These are phyloP conservation scores for Camelina hispida DNA, from an alignment of 345 rosid genomes.

Conservation along the genomic window DNA sequence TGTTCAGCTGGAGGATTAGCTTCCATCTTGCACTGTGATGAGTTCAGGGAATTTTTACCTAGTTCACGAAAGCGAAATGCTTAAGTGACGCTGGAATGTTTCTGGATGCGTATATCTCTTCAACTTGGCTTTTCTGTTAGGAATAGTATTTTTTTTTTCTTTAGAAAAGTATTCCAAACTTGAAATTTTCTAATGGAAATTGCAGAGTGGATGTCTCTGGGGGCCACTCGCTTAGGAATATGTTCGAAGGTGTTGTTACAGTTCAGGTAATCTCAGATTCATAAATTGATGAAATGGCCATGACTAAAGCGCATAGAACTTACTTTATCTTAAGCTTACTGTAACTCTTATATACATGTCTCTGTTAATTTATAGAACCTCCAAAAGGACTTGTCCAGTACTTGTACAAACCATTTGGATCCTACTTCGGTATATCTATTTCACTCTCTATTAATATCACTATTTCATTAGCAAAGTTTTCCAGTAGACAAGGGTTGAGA, in stretches of 20 bases:
- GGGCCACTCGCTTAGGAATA: slow-evolving; percentile 66
- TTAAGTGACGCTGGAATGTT: slow-evolving; percentile 95
- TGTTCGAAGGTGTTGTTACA: slow-evolving; percentile 74
- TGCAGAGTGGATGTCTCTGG: slow-evolving; percentile 84
- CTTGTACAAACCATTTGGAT: slow-evolving; percentile 74
- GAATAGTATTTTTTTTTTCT: not conserved
- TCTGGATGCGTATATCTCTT: slow-evolving; percentile 68
- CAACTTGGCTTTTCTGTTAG: slow-evolving; percentile 14
- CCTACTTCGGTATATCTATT: slow-evolving; percentile 68
- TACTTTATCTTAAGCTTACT: not conserved
- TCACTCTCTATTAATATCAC: not conserved
- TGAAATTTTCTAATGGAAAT: slow-evolving; percentile 29
- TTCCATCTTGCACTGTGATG: slow-evolving; percentile 81
- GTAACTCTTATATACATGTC: not conserved
- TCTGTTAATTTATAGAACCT: slow-evolving; percentile 53
- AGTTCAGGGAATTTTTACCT: slow-evolving; percentile 66
- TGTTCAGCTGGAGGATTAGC: slow-evolving; percentile 97
- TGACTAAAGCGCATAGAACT: slow-evolving; percentile 4
- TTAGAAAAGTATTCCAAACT: not conserved
- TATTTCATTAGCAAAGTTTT: slow-evolving; percentile 9
- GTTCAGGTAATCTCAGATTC: slow-evolving; percentile 64
- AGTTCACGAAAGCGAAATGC: slow-evolving; percentile 78
- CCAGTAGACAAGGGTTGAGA: slow-evolving; percentile 3
- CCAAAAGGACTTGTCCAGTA: slow-evolving; percentile 66
- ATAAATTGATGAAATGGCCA: not conserved